Evolutionary conservation across 2,329 filamentous ascomycete genomes (phyloP).

Genomic region (Arthrobotrys sinensis): DNA sequence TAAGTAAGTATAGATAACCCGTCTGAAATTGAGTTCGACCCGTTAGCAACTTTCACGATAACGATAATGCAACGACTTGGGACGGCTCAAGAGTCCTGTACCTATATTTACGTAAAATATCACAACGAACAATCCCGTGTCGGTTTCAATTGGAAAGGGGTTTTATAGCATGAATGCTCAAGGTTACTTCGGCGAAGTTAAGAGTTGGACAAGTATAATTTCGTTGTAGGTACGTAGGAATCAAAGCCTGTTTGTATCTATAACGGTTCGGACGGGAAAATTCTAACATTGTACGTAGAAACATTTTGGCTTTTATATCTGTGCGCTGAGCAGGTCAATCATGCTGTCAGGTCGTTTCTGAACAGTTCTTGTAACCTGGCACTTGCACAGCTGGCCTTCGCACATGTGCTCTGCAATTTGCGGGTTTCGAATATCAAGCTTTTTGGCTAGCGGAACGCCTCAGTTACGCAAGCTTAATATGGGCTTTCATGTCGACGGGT

Average conservation of each 20-base stretch:
- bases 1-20: constrained; percentile 27
- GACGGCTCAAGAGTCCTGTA: constrained; percentile 1
- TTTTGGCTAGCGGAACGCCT: constrained; percentile 11
- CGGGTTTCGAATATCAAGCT: constrained; percentile 24
- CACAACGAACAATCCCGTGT: constrained; percentile 12
- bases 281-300: neutral
- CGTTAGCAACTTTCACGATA: constrained; percentile 25
- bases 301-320: constrained; percentile 6
- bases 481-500: constrained; percentile 38
- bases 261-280: neutral
- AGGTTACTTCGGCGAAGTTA: neutral
- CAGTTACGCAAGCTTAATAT: constrained; percentile 40
- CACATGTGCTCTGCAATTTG: constrained; percentile 13
- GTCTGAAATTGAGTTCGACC: constrained; percentile 16
- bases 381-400: neutral
- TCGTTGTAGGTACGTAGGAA: neutral
- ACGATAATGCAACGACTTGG: constrained; percentile 10
- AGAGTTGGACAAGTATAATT: constrained; percentile 7
- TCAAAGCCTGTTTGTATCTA: neutral
- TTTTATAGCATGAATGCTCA: neutral
- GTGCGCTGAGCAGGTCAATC: neutral
- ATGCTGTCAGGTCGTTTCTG: neutral
- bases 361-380: constrained; percentile 3
- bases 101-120: constrained; percentile 27
- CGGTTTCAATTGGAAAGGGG: neutral